These are phyloP conservation scores for Lactarius vividus DNA, from an alignment of 768 basidiomycete species.

Conservation along the genomic window DNA sequence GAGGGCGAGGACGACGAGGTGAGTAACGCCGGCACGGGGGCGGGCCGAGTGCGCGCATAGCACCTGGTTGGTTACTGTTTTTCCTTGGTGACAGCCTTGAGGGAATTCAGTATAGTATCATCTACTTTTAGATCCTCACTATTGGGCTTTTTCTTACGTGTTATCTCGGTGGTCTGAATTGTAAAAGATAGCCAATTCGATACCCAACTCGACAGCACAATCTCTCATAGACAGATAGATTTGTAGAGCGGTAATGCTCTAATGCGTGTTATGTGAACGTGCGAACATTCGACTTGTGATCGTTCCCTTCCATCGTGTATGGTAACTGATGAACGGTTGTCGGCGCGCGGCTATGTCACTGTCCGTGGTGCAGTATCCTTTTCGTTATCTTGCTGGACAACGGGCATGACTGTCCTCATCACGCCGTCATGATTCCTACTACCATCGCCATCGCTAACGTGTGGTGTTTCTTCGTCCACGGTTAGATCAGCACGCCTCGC, in stretches of 20 bases:
- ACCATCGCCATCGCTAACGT: background rate
- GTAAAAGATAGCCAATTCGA: conserved; percentile 14
- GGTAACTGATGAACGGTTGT: background rate
- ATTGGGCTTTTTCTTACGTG: conserved; percentile 1
- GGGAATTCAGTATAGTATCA: background rate
- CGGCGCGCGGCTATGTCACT: background rate
- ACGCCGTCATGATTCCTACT: conserved; percentile 16
- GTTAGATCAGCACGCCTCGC: background rate
- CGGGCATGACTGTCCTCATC: background rate
- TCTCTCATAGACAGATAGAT: background rate
- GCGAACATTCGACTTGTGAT: background rate
- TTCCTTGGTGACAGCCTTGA: background rate
- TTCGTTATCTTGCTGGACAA: conserved; percentile 11
- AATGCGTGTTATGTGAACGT: background rate
- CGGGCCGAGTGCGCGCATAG: conserved; percentile 13
- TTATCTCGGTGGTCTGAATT: conserved; percentile 12
- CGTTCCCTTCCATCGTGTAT: background rate
- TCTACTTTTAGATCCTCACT: conserved; percentile 18
- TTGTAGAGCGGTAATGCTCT: too few species aligned
- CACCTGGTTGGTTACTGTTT: background rate
- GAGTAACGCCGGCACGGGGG: conserved; percentile 14
- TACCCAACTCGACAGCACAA: background rate
- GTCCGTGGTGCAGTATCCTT: background rate
- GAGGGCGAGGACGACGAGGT: conserved; percentile 37
- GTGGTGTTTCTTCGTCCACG: background rate